Evolutionary conservation across 129 eudicot species (phyloP).

Genomic region (Flaveria brownii): DNA sequence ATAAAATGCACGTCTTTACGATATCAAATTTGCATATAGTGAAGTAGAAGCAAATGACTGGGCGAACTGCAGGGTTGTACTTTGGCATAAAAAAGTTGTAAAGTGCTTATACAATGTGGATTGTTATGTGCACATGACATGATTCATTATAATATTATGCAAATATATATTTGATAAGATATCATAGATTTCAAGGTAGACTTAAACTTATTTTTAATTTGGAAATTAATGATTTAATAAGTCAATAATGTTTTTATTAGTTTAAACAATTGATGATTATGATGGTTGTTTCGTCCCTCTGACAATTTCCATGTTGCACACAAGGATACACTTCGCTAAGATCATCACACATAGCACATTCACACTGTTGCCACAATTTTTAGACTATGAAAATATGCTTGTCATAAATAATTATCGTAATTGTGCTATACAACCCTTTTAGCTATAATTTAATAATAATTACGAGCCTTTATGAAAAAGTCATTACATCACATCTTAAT

Average conservation of each 20-base stretch:
- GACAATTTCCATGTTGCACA: slow-evolving; percentile 39
- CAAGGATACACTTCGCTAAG: slow-evolving; percentile 27
- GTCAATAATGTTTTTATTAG: not conserved
- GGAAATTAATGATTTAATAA: not conserved
- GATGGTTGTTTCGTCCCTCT: slow-evolving; percentile 23
- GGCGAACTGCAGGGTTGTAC: slow-evolving; percentile 21
- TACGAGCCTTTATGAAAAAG: too few species aligned
- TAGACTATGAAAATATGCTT: not conserved
- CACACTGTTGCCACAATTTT: not conserved
- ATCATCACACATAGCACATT: slow-evolving; percentile 17
- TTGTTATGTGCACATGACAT: slow-evolving; percentile 26
- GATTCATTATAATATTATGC: slow-evolving; percentile 2
- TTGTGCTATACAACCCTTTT: too few species aligned
- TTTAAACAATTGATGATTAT: slow-evolving; percentile 17
- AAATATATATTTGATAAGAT: slow-evolving; percentile 7
- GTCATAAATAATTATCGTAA: too few species aligned
- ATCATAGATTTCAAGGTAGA: slow-evolving; percentile 21
- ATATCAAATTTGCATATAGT: slow-evolving; percentile 19
- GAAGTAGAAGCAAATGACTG: slow-evolving; percentile 44
- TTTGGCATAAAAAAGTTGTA: slow-evolving; percentile 23
- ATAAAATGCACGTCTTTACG: slow-evolving; percentile 27
- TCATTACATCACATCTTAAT: not conserved
- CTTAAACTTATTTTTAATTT: slow-evolving; percentile 9
- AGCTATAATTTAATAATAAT: too few species aligned
- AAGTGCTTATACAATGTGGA: slow-evolving; percentile 7